Evolutionary conservation across 108 stramenopile species (phyloP).

Genomic region (Hondaea fermentalgiana): DNA sequence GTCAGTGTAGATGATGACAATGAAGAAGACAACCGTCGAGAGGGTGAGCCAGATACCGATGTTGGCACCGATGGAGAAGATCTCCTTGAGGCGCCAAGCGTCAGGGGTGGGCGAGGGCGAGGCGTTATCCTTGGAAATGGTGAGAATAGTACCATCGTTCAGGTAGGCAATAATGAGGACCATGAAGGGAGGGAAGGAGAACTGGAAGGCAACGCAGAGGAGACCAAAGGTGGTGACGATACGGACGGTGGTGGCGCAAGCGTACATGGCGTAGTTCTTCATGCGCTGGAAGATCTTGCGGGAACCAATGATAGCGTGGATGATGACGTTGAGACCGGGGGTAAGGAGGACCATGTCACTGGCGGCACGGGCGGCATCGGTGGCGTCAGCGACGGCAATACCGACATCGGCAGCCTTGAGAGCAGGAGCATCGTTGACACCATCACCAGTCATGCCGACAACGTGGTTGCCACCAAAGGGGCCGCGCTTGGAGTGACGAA

Average conservation of each 20-base stretch:
- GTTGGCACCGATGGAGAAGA: constrained; percentile 48
- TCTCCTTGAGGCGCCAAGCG: constrained; percentile 37
- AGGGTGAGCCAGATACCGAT: constrained; percentile 44
- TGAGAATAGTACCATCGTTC: constrained; percentile 72
- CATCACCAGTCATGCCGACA: constrained; percentile 81
- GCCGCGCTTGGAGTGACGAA: constrained; percentile 41
- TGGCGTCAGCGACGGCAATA: constrained; percentile 70
- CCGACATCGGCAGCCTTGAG: constrained; percentile 67
- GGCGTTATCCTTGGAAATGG: constrained; percentile 74
- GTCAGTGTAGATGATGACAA: constrained; percentile 38
- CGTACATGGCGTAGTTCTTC: constrained; percentile 62
- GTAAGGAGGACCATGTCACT: constrained; percentile 71
- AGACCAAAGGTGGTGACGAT: constrained; percentile 7
- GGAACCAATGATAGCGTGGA: constrained; percentile 63
- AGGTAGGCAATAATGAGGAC: constrained; percentile 70
- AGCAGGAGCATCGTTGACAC: constrained; percentile 80
- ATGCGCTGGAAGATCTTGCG: constrained; percentile 42
- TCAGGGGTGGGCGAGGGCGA: constrained; percentile 53
- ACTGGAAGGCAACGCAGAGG: constrained; percentile 55
- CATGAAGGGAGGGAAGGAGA: constrained; percentile 63
- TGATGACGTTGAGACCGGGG: constrained; percentile 65
- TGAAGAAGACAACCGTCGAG: constrained; percentile 49
- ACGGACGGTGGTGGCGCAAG: constrained; percentile 38
- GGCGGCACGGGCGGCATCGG: constrained; percentile 79
- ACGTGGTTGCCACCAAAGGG: constrained; percentile 47